Conservation (phyloP, 495 filamentous ascomycete species). For the Penicillium flavigenum region DNA sequence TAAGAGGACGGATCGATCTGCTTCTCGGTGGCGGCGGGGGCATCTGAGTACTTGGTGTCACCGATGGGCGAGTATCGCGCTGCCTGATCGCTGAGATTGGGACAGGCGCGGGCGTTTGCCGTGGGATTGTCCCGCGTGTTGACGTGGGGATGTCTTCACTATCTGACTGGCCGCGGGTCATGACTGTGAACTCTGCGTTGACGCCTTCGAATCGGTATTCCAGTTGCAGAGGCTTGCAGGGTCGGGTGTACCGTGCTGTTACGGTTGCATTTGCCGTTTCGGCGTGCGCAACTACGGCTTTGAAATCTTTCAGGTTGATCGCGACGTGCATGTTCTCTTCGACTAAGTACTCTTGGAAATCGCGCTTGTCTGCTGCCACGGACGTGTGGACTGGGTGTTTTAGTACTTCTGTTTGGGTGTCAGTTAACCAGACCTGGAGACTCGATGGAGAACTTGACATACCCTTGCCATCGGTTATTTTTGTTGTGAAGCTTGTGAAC, state of each 20-base stretch:
- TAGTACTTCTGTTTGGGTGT: conserved; percentile 62
- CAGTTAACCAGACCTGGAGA: not conserved
- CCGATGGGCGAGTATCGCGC: conserved; percentile 2
- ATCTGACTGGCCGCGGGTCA: conserved; percentile 83
- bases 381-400: conserved; percentile 94
- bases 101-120: conserved; percentile 29
- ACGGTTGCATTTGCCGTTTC: conserved; percentile 69
- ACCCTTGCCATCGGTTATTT: conserved; percentile 81
- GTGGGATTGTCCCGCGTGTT: conserved; percentile 31
- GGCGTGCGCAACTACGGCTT: conserved; percentile 83
- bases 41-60: conserved; percentile 26
- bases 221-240: conserved; percentile 80
- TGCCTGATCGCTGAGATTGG: conserved; percentile 24
- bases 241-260: conserved; percentile 74
- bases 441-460: conserved; percentile 11
- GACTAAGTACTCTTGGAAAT: conserved; percentile 81
- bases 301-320: conserved; percentile 93
- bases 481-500: conserved; percentile 96
- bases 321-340: conserved; percentile 81
- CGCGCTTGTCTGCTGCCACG: conserved; percentile 78
- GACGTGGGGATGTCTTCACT: conserved; percentile 40
- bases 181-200: conserved; percentile 82
- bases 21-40: conserved; percentile 35
- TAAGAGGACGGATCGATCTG: conserved; percentile 38
- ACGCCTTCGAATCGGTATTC: conserved; percentile 74